Conservation (phyloP, 495 filamentous ascomycete species). For the Thermochaetoides thermophila region DNA sequence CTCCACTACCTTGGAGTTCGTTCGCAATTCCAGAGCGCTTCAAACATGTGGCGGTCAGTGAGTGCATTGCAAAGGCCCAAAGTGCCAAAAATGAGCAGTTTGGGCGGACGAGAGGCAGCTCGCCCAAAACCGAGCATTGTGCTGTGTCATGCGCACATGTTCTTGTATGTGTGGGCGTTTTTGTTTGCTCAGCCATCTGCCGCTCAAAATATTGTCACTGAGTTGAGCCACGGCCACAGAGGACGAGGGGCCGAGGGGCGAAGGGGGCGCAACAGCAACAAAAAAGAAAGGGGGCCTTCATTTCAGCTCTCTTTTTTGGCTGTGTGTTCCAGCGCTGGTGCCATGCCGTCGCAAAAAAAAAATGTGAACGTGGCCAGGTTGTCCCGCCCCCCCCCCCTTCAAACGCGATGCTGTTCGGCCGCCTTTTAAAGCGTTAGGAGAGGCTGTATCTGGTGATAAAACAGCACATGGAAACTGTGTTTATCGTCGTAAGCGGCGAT, state of each 20-base stretch:
- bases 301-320: no score
- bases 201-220: not conserved
- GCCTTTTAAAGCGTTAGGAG: constrained; percentile 7
- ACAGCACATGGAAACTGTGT: not conserved
- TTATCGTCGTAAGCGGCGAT: constrained; percentile 2
- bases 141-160: no score
- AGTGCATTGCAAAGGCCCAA: not conserved
- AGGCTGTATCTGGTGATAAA: not conserved
- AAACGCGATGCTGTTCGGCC: constrained; percentile 5
- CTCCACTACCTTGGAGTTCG: no score
- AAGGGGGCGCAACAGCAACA: not conserved
- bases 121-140: no score
- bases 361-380: constrained; percentile 7
- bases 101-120: no score
- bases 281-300: no score
- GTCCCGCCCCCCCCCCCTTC: not conserved
- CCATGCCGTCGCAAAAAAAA: no score
- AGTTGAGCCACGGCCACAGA: no score
- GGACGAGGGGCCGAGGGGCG: no score
- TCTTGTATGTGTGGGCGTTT: no score
- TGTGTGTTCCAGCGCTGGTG: no score
- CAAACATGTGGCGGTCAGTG: constrained; percentile 13
- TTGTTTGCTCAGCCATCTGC: constrained; percentile 4
- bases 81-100: no score
- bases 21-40: constrained; percentile 2